These are phyloP conservation scores for Podaxis sp. DNA, from an alignment of 768 basidiomycete species.

Conservation along the genomic window DNA sequence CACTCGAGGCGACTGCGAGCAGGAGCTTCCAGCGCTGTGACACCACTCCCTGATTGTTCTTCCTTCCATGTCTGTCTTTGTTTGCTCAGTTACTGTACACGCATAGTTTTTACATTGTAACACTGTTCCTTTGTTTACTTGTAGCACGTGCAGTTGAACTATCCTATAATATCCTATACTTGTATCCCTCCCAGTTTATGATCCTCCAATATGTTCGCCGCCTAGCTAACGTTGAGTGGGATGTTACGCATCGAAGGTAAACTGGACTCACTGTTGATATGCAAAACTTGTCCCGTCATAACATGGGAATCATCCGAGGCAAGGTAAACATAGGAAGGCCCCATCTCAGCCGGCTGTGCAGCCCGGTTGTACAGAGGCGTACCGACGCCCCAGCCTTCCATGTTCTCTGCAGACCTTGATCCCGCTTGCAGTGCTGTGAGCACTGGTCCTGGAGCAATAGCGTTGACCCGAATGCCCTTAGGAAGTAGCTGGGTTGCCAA, in stretches of 20 bases:
- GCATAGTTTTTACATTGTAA: not conserved
- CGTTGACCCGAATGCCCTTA: conserved; percentile 59
- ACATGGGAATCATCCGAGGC: conserved; percentile 41
- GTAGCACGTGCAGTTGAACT: not conserved
- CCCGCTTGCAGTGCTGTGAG: conserved; percentile 60
- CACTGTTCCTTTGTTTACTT: not conserved
- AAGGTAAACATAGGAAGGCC: conserved; percentile 56
- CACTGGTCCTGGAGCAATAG: conserved; percentile 54
- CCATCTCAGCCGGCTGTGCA: conserved; percentile 53
- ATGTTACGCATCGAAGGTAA: no score
- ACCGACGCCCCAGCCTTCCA: conserved; percentile 53
- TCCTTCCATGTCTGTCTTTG: no score
- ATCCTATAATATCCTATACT: no score
- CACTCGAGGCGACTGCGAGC: conserved; percentile 20
- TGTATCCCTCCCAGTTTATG: conserved; percentile 13
- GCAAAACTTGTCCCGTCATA: conserved; percentile 38
- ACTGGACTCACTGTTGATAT: conserved; percentile 32
- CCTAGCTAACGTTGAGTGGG: conserved; percentile 14
- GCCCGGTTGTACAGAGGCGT: conserved; percentile 48
- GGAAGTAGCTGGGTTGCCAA: conserved; percentile 52
- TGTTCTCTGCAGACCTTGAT: conserved; percentile 51
- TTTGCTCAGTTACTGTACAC: no score
- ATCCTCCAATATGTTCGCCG: conserved; percentile 25
- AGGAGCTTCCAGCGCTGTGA: not conserved
- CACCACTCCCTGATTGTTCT: not conserved